Evolutionary conservation across 306 rosid genomes (phyloP).

Genomic region (Cicer arietinum): DNA sequence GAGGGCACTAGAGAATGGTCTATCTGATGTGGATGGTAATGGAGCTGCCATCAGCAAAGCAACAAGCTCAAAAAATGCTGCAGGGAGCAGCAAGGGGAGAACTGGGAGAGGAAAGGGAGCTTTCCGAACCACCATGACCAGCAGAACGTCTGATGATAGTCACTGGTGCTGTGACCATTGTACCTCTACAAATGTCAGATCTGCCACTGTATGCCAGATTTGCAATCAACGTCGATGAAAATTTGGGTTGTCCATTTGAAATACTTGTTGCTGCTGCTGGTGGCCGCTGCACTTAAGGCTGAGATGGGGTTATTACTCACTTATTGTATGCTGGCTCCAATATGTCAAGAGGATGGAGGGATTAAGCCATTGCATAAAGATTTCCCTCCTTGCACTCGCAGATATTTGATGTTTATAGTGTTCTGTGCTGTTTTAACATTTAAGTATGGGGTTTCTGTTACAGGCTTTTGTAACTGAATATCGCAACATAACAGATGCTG

Average conservation of each 20-base stretch:
- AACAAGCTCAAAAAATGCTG: constrained; percentile 51
- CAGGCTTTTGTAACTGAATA: constrained; percentile 49
- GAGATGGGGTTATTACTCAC: constrained; percentile 3
- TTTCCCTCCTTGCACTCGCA: constrained; percentile 30
- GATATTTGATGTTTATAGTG: constrained; percentile 51
- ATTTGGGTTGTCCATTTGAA: constrained; percentile 3
- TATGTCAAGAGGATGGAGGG: constrained; percentile 35
- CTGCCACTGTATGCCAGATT: constrained; percentile 50
- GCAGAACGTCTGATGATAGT: constrained; percentile 44
- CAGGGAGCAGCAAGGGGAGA: constrained; percentile 57
- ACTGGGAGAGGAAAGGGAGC: constrained; percentile 54
- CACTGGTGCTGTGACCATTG: constrained; percentile 56
- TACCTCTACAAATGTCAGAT: constrained; percentile 47
- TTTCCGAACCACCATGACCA: constrained; percentile 42
- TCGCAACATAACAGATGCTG: constrained; percentile 33
- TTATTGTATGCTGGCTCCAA: constrained; percentile 29
- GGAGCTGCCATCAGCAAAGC: constrained; percentile 58
- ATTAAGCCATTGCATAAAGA: constrained; percentile 30
- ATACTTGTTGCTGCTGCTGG: constrained; percentile 3
- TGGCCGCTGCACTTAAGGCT: constrained; percentile 21
- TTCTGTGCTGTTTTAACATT: constrained; percentile 2
- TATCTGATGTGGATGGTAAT: constrained; percentile 57
- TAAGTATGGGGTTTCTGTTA: constrained; percentile 40
- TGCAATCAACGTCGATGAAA: constrained; percentile 54
- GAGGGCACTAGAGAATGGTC: constrained; percentile 65